These are phyloP conservation scores for Heritiera littoralis DNA, from an alignment of 345 rosid species.

Conservation along the genomic window DNA sequence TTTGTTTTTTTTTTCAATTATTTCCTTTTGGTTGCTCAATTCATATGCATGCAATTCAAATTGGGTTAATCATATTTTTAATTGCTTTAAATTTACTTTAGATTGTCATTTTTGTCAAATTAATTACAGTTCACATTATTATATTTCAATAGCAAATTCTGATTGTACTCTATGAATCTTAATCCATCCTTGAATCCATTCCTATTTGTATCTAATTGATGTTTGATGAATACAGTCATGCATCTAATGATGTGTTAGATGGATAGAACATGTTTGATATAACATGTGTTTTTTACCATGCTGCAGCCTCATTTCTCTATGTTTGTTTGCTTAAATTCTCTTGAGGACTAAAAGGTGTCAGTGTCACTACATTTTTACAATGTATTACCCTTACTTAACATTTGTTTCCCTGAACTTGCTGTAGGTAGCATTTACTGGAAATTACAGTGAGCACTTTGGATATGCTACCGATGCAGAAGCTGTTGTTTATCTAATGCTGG, in stretches of 20 bases:
- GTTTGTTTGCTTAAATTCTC: neutral
- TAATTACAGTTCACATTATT: too few relatives aligned
- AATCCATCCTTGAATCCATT: too few relatives aligned
- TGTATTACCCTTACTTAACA: too few relatives aligned
- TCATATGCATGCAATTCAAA: neutral
- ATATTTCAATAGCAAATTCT: too few relatives aligned
- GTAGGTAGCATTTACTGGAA: conserved; percentile 86
- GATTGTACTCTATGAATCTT: too few relatives aligned
- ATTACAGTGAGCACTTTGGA: conserved; percentile 89
- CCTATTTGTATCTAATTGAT: too few relatives aligned
- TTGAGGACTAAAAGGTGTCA: neutral
- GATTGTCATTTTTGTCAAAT: neutral
- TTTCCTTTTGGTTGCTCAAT: neutral
- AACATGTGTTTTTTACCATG: neutral
- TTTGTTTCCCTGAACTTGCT: conserved; percentile 27
- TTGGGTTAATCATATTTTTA: neutral
- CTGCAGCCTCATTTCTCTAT: conserved; percentile 1
- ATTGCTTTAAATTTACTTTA: too few relatives aligned
- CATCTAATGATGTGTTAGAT: too few relatives aligned
- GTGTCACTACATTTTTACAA: neutral
- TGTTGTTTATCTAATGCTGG: conserved; percentile 90
- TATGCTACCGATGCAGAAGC: conserved; percentile 89
- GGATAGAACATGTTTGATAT: too few relatives aligned
- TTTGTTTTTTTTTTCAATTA: neutral
- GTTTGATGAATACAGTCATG: too few relatives aligned